Percentiles rank a stretch among this genome's conserved stretches.
Evolutionary conservation across 495 filamentous ascomycete species (phyloP).

Genomic region (Glonium stellatum): DNA sequence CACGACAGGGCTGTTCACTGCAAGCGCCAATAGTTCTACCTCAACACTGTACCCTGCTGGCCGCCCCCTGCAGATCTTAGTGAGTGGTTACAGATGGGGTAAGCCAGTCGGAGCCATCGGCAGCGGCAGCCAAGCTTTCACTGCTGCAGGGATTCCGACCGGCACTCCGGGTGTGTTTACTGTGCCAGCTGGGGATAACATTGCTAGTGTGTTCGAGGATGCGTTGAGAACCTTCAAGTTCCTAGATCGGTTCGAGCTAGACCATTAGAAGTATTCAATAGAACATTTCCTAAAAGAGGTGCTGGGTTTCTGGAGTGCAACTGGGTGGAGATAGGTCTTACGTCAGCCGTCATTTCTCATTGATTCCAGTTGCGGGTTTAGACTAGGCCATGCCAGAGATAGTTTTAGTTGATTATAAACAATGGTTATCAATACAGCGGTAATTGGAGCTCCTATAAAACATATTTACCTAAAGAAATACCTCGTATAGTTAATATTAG

Average conservation of each 20-base stretch:
- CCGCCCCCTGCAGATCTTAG: constrained; percentile 57
- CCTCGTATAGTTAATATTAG: too few species aligned
- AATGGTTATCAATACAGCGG: too few species aligned
- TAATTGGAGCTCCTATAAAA: too few species aligned
- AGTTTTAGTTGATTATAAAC: too few species aligned
- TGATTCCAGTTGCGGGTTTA: too few species aligned
- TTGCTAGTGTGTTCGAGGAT: constrained; percentile 43
- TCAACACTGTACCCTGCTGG: constrained; percentile 53
- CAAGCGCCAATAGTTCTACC: constrained; percentile 4
- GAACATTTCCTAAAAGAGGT: too few species aligned
- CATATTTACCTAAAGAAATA: too few species aligned
- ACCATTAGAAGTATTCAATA: too few species aligned
- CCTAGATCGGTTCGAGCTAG: constrained; percentile 45
- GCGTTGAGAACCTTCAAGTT: constrained; percentile 63
- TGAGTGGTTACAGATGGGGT: constrained; percentile 62
- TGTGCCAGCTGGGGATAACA: constrained; percentile 27
- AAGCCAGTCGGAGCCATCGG: constrained; percentile 66
- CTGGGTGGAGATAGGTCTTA: too few species aligned
- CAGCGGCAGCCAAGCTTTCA: constrained; percentile 39
- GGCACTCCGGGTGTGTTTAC: constrained; percentile 48
- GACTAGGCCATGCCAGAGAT: too few species aligned
- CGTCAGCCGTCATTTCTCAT: too few species aligned
- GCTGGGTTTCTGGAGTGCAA: too few species aligned
- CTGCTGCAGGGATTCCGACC: constrained; percentile 36
- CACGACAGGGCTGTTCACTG: constrained; percentile 42